Percentiles rank a stretch among this genome's conserved stretches.
Conservation (phyloP, 352 stramenopile species). For the Globisporangium emineosum region DNA sequence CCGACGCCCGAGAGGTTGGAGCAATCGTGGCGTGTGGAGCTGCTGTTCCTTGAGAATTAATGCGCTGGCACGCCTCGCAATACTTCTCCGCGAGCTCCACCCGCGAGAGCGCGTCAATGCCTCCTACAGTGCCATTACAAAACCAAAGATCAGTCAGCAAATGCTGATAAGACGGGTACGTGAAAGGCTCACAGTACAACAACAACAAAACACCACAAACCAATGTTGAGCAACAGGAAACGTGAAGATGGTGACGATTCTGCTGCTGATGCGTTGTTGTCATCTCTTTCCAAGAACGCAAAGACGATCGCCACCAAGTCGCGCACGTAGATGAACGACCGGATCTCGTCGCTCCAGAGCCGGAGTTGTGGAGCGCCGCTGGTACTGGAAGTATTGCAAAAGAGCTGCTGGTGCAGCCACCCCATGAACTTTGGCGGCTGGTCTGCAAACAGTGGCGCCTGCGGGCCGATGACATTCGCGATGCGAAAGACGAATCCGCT, state of each 20-base stretch:
- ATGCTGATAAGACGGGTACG: neutral
- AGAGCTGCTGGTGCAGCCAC: slow-evolving; percentile 54
- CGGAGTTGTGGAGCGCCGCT: slow-evolving; percentile 19
- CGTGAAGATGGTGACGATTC: neutral
- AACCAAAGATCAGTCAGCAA: neutral
- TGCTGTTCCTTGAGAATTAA: neutral
- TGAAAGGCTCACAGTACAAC: neutral
- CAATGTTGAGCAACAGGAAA: slow-evolving; percentile 43
- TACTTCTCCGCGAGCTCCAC: slow-evolving; percentile 42
- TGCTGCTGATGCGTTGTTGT: neutral
- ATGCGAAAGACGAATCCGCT: slow-evolving; percentile 39
- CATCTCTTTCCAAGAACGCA: slow-evolving; percentile 19
- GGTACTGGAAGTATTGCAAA: slow-evolving; percentile 3
- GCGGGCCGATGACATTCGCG: slow-evolving; percentile 55
- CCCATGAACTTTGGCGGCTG: slow-evolving; percentile 57
- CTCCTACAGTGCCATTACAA: slow-evolving; percentile 24
- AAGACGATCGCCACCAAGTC: slow-evolving; percentile 46
- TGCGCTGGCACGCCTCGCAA: slow-evolving; percentile 19
- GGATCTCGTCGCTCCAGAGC: slow-evolving; percentile 63
- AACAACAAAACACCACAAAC: slow-evolving; percentile 24
- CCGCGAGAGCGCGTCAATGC: slow-evolving; percentile 40
- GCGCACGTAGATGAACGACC: slow-evolving; percentile 54
- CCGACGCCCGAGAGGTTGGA: slow-evolving; percentile 20
- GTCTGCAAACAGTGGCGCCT: slow-evolving; percentile 33
- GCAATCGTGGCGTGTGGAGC: slow-evolving; percentile 18